These are phyloP conservation scores for Pleodorina starrii DNA, from an alignment of 139 green algal genomes.

Conservation along the genomic window DNA sequence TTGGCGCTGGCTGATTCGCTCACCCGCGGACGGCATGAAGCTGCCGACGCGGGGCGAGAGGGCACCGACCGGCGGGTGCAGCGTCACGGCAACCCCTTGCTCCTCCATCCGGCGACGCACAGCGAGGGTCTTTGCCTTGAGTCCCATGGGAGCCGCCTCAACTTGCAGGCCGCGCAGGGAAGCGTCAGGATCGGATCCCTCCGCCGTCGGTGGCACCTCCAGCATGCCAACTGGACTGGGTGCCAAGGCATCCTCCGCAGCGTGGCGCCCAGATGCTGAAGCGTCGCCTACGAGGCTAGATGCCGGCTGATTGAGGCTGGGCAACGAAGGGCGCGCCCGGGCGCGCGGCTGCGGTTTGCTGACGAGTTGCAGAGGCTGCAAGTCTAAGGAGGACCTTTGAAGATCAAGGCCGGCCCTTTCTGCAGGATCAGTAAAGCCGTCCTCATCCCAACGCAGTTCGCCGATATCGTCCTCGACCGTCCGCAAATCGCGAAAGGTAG, in stretches of 20 bases:
- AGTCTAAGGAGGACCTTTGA: background rate
- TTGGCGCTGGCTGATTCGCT: constrained; percentile 19
- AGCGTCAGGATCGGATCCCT: no score
- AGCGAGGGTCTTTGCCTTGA: background rate
- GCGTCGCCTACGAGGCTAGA: no score
- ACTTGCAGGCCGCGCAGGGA: constrained; percentile 4
- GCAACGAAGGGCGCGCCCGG: background rate
- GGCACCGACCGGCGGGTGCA: background rate
- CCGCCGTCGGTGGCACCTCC: no score
- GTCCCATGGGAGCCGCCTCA: background rate
- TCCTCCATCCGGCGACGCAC: constrained; percentile 28
- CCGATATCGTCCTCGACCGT: background rate
- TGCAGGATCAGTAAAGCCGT: background rate
- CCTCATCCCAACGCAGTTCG: background rate
- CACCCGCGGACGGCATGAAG: background rate
- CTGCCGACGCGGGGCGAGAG: background rate
- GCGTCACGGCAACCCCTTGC: background rate
- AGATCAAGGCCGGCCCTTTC: background rate
- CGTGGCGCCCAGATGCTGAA: no score
- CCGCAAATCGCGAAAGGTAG: no score
- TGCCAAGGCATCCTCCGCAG: no score
- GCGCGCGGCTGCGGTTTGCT: constrained; percentile 39
- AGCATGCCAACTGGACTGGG: no score
- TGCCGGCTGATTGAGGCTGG: no score
- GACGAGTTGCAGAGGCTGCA: background rate